Base-by-base conservation (phyloP, 495 filamentous ascomycete species). In the Collariella sp. region DNA sequence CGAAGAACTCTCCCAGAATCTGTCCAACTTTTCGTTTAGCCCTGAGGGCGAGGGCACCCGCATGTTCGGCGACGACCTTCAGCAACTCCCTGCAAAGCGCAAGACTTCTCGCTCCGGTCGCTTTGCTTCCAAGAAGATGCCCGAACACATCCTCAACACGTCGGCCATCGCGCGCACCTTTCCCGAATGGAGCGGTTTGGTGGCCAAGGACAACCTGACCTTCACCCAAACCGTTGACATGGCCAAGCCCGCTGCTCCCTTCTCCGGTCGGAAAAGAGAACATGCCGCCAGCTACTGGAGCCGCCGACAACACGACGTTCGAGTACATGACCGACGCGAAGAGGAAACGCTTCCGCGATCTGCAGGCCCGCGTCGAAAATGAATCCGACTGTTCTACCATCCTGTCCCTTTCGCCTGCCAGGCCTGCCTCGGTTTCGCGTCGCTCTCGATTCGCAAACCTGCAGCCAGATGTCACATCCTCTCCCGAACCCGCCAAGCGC, bases 141-240 rank as follows among this genome's bases (percentile, higher is more conserved):
- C 43, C 45, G 56, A 49, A 7, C 60, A 50, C 15, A 56, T 60
- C 5, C 74, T 85, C 60, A 80, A 85, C 69, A 85, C 81, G 7
- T 85, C 82, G 9, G 81, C 76, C 34, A 70, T 85, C 41, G 79
- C 78, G 20, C 78, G 76, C 59, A 73, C 77, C 47, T 85, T 85
- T 66, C 83, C 83, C 20, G 76, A 85, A 58, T 85, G 72, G 72
- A 70, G 65, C 38, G 61, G 64, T 12, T 61, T 60, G 29, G 55
- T 62, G 35, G 26, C 40, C 55, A 59, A 57, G 46, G 60, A 57
- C 47, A 47, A 55, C 41, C 19, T 24, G 22, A 60, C 61, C 7
- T 16, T 59, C 22, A 54, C 62, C 26, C 53, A 60, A 50, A 66
- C 49, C 33, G 39, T 60, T 29, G 61, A 66, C 29, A 46, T 58